Percentiles rank a stretch among this genome's conserved stretches.
phyloP scores from a whole-genome alignment of 2,329 filamentous ascomycete genomes.

The Pseudogymnoascus sp. region DNA sequence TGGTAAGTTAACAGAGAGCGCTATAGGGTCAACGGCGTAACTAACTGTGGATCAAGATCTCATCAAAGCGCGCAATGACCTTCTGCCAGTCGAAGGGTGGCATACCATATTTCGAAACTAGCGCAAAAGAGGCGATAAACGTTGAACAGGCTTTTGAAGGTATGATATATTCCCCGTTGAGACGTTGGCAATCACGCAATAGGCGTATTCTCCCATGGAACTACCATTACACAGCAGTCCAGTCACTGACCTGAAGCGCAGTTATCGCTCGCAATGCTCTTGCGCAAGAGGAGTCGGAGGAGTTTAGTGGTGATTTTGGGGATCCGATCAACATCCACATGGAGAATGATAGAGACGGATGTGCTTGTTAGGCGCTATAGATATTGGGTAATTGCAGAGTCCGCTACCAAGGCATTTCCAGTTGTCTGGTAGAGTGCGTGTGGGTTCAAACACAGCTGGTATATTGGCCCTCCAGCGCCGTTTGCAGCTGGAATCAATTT shows the following conservation, averaged over 20 bases:
- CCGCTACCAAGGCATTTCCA: background rate
- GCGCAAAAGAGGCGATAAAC: constrained; percentile 96
- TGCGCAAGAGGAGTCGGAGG: constrained; percentile 93
- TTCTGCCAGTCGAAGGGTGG: constrained; percentile 97
- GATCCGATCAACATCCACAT: constrained; percentile 98
- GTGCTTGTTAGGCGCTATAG: constrained; percentile 63
- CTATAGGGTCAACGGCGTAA: background rate
- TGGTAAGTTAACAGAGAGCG: constrained; percentile 44
- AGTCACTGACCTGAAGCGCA: constrained; percentile 30
- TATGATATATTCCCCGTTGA: constrained; percentile 26
- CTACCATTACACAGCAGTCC: background rate
- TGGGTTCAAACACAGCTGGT: constrained; percentile 11
- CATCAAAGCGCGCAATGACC: constrained; percentile 89
- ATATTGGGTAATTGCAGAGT: constrained; percentile 6
- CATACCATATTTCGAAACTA: constrained; percentile 98
- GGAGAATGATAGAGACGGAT: constrained; percentile 86
- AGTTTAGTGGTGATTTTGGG: constrained; percentile 94
- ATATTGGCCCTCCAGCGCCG: constrained; percentile 10
- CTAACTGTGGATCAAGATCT: constrained; percentile 54
- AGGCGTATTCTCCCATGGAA: constrained; percentile 12
- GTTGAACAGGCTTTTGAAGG: constrained; percentile 79
- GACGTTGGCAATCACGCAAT: background rate
- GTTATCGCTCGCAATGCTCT: constrained; percentile 95
- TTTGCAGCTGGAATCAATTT: constrained; percentile 9
- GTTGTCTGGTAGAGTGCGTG: background rate